Conservation (phyloP, 805 yeast genomes). For the Wickerhamomyces ciferrii region DNA sequence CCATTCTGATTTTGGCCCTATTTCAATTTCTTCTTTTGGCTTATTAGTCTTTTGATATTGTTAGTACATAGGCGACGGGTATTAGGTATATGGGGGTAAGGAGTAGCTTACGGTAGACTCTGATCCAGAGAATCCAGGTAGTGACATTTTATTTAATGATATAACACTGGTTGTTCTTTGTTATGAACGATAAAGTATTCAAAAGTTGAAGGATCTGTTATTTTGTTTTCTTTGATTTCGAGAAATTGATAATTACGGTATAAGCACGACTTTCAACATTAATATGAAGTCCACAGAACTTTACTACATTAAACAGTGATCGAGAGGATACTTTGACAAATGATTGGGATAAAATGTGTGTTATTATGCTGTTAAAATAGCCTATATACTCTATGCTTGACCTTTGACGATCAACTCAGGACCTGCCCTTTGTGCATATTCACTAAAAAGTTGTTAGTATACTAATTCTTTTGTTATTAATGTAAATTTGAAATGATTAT, state of each 20-base stretch:
- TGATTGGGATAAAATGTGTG: no score
- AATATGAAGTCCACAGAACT: no score
- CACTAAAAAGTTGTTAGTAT: constrained; percentile 36
- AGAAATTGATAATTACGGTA: no score
- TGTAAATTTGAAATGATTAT: constrained; percentile 15
- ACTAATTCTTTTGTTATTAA: not conserved
- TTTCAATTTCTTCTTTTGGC: constrained; percentile 11
- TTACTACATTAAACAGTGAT: no score
- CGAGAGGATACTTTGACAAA: no score
- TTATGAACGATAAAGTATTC: no score
- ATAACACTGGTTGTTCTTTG: not conserved
- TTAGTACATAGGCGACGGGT: not conserved
- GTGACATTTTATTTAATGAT: constrained; percentile 6
- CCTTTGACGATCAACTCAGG: constrained; percentile 44
- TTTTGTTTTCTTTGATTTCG: no score
- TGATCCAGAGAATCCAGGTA: constrained; percentile 8
- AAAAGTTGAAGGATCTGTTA: no score
- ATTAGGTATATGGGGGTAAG: no score
- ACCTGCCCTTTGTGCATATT: constrained; percentile 78
- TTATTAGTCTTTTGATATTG: not conserved
- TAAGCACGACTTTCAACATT: no score
- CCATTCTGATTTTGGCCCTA: constrained; percentile 55
- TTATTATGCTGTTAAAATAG: no score
- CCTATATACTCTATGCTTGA: not conserved
- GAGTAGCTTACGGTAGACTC: constrained; percentile 5